Percentiles rank a stretch among this genome's conserved stretches.
These are phyloP conservation scores for Porpolomopsis calyptriformis DNA, from an alignment of 768 basidiomycete genomes.

Conservation along the genomic window DNA sequence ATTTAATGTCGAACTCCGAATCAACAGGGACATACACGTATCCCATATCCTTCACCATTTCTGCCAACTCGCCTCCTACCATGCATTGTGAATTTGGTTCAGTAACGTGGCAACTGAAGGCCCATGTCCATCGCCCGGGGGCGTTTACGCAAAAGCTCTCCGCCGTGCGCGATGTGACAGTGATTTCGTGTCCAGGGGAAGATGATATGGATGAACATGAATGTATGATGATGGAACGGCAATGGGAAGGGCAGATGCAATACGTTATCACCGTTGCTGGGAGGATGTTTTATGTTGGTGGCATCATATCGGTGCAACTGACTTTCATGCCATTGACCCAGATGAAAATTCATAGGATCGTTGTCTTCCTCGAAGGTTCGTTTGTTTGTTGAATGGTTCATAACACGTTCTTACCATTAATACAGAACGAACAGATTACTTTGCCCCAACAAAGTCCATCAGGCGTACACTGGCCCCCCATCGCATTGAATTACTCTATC, in stretches of 20 bases:
- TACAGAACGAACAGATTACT: conserved; percentile 76
- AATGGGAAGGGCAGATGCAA: conserved; percentile 84
- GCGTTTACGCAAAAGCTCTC: conserved; percentile 64
- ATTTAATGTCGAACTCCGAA: conserved; percentile 1
- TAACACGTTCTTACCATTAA: background rate
- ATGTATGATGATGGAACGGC: conserved; percentile 73
- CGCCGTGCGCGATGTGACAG: conserved; percentile 58
- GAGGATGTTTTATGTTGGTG: conserved; percentile 75
- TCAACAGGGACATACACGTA: conserved; percentile 78
- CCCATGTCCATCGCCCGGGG: conserved; percentile 75
- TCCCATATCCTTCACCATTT: conserved; percentile 85
- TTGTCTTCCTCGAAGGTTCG: conserved; percentile 73
- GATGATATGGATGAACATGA: conserved; percentile 78
- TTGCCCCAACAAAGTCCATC: conserved; percentile 52
- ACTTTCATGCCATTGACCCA: conserved; percentile 78
- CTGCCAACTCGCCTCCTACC: conserved; percentile 67
- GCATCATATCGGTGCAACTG: conserved; percentile 66
- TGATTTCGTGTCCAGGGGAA: conserved; percentile 68
- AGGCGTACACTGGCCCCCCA: conserved; percentile 58
- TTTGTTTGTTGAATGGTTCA: conserved; percentile 2
- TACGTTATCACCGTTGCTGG: conserved; percentile 69
- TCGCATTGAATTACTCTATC: conserved; percentile 48
- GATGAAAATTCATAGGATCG: conserved; percentile 66
- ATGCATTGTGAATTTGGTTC: conserved; percentile 66
- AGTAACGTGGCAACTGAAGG: conserved; percentile 71